Percentiles rank a stretch among this genome's conserved stretches.
These are phyloP conservation scores for Mycena sanguinolenta DNA, from an alignment of 768 basidiomycete genomes.

Conservation along the genomic window DNA sequence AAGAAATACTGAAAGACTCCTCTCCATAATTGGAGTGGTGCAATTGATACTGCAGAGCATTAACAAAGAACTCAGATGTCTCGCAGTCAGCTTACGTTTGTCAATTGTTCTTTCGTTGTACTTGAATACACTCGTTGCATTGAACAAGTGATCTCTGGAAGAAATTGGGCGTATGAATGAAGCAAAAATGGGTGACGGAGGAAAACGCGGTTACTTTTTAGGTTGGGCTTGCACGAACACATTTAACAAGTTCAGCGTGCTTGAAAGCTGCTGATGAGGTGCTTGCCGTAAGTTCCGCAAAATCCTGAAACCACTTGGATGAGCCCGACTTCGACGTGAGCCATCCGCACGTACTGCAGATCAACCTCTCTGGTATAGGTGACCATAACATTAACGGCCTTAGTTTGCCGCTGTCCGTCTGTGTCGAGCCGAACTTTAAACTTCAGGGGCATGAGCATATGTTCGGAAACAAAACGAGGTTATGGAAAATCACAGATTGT, in stretches of 20 bases:
- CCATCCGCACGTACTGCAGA: background rate
- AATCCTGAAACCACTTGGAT: background rate
- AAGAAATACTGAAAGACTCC: constrained; percentile 58
- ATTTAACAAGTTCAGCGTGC: constrained; percentile 48
- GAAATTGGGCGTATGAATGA: background rate
- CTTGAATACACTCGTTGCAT: background rate
- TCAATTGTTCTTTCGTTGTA: background rate
- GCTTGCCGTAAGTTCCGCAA: background rate
- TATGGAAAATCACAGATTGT: too few species aligned
- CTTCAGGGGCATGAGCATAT: background rate
- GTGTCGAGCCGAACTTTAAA: background rate
- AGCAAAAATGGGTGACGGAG: background rate
- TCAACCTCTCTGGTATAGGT: constrained; percentile 1
- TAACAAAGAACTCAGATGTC: background rate
- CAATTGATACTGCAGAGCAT: constrained; percentile 28
- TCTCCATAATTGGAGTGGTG: constrained; percentile 50
- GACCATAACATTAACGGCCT: background rate
- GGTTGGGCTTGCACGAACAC: constrained; percentile 50
- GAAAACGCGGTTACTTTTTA: constrained; percentile 36
- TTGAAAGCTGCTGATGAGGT: background rate
- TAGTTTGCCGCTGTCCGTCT: constrained; percentile 16
- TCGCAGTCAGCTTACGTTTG: background rate
- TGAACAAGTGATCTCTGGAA: background rate
- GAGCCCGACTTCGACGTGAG: background rate
- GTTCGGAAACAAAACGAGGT: background rate